These are phyloP conservation scores for Cucurbita ficifolia DNA, from an alignment of 306 rosid genomes.

Conservation along the genomic window DNA sequence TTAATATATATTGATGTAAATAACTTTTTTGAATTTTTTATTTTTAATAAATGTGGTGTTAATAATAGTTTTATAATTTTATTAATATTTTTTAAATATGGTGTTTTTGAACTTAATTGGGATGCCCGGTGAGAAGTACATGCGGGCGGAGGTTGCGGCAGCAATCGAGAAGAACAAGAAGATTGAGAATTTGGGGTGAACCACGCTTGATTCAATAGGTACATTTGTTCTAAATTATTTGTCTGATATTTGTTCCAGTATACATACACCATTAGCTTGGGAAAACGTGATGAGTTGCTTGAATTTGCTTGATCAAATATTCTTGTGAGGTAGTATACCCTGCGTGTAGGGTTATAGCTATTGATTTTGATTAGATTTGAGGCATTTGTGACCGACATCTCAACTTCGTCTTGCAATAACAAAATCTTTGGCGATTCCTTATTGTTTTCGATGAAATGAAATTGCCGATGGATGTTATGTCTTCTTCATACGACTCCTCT, in stretches of 20 bases:
- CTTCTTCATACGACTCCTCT: background rate
- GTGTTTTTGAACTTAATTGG: too few species aligned
- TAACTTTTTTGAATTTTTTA: too few species aligned
- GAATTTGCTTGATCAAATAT: background rate
- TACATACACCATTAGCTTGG: background rate
- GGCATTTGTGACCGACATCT: background rate
- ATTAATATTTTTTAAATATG: too few species aligned
- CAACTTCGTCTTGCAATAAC: background rate
- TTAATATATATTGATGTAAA: too few species aligned
- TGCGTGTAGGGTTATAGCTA: background rate
- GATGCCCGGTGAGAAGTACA: slow-evolving; percentile 81
- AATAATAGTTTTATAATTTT: too few species aligned
- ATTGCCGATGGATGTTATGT: background rate
- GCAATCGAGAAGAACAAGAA: slow-evolving; percentile 85
- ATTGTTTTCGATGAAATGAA: background rate
- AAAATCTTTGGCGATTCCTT: background rate
- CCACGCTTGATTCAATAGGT: slow-evolving; percentile 22
- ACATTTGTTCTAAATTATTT: background rate
- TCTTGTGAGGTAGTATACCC: background rate
- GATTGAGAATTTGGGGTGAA: slow-evolving; percentile 19
- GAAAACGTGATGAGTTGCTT: background rate
- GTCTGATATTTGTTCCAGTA: background rate
- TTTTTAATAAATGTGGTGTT: too few species aligned
- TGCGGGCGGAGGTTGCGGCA: slow-evolving; percentile 72
- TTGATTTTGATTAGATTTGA: background rate